phyloP scores from a whole-genome alignment of 305 asterid genomes.

The Solanum hybrid region DNA sequence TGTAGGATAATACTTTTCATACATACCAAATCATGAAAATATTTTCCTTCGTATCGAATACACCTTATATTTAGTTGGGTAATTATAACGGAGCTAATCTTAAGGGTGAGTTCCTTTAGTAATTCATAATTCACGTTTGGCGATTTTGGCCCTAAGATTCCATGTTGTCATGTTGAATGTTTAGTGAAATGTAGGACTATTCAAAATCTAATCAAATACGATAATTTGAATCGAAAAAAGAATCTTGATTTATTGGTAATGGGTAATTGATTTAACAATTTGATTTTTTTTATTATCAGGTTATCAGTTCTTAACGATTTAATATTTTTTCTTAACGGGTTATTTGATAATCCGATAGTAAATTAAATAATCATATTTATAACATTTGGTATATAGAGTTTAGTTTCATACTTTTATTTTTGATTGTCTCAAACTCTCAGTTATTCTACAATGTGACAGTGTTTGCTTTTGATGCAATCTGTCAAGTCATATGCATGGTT shows the following conservation, averaged over 20 bases:
- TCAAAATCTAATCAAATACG: background rate
- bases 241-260: background rate
- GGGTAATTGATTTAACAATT: background rate
- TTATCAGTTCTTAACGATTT: too few relatives aligned
- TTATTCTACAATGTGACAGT: background rate
- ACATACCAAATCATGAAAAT: background rate
- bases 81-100: too few relatives aligned
- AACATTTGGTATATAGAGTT: too few relatives aligned
- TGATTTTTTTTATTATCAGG: background rate
- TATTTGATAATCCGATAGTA: background rate
- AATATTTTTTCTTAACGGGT: background rate
- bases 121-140: background rate
- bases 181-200: background rate
- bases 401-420: background rate
- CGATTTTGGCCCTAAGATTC: background rate
- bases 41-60: background rate
- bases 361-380: too few relatives aligned
- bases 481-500: background rate
- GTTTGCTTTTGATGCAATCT: background rate
- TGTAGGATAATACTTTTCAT: background rate
- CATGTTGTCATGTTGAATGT: background rate
- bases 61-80: too few relatives aligned
- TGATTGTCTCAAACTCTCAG: background rate
- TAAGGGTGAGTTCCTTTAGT: background rate
- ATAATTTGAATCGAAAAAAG: background rate